Evolutionary conservation across 805 yeast genomes (phyloP).

Genomic region (Candida nonsorbophila): DNA sequence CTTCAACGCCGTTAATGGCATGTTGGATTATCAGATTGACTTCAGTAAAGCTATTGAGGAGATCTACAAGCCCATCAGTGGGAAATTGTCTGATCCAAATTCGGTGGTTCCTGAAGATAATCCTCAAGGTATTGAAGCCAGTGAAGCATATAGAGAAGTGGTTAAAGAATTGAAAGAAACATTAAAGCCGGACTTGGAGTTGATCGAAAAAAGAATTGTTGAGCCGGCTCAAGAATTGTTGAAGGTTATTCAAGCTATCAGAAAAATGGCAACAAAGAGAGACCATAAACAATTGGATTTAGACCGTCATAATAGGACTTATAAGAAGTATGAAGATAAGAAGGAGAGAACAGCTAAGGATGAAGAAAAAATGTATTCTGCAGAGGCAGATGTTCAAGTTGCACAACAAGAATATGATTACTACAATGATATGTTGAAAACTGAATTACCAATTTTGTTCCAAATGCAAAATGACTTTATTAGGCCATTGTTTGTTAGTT

Average conservation of each 20-base stretch:
- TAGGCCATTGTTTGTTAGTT: conserved; percentile 87
- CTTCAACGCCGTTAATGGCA: conserved; percentile 86
- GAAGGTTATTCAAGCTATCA: conserved; percentile 71
- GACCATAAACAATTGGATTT: conserved; percentile 92
- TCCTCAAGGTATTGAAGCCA: conserved; percentile 93
- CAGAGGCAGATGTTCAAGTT: conserved; percentile 82
- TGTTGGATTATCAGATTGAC: conserved; percentile 90
- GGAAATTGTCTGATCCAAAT: conserved; percentile 85
- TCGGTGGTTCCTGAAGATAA: conserved; percentile 85
- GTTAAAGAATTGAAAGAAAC: conserved; percentile 82
- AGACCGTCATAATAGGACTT: conserved; percentile 72
- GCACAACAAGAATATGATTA: conserved; percentile 96
- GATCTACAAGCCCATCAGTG: conserved; percentile 92
- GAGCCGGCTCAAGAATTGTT: conserved; percentile 89
- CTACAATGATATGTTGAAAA: conserved; percentile 90
- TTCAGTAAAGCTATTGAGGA: conserved; percentile 95
- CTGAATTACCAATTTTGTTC: conserved; percentile 83
- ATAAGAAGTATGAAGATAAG: conserved; percentile 72
- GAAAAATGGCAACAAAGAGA: conserved; percentile 94
- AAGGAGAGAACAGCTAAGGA: conserved; percentile 82
- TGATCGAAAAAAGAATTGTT: conserved; percentile 85
- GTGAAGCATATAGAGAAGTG: conserved; percentile 84
- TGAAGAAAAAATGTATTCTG: conserved; percentile 83
- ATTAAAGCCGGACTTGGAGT: conserved; percentile 86
- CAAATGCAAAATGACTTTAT: conserved; percentile 87